phyloP scores from a whole-genome alignment of 2,329 filamentous ascomycete species.

The Venturia aucupariae region DNA sequence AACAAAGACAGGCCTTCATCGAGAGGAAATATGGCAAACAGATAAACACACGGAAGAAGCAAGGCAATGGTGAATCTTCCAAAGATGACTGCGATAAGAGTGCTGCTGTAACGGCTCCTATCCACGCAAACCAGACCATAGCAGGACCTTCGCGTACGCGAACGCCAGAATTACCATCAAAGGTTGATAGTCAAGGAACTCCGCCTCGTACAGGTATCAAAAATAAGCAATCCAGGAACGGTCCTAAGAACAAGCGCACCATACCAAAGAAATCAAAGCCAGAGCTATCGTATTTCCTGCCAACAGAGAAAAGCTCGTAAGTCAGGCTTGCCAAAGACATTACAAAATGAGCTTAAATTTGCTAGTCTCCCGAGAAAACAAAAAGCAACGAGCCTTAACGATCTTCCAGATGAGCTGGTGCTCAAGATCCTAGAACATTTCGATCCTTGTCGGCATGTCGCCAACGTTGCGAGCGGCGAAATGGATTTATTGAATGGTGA shows the following conservation, averaged over 20 bases:
- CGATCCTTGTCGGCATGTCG: background rate
- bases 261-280: background rate
- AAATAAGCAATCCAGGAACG: background rate
- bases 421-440: slow-evolving; percentile 5
- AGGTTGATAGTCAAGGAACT: background rate
- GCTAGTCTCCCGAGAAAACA: background rate
- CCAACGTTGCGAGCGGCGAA: background rate
- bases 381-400: background rate
- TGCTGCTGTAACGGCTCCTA: background rate
- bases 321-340: background rate
- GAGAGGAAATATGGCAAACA: background rate
- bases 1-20: background rate
- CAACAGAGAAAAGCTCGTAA: background rate
- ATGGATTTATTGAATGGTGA: background rate
- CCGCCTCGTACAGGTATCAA: background rate
- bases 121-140: background rate
- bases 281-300: background rate
- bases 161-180: background rate
- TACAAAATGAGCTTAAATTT: background rate
- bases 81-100: background rate
- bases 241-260: background rate
- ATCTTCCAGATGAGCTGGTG: slow-evolving; percentile 2
- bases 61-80: background rate
- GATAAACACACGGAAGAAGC: background rate
- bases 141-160: background rate